Base-by-base conservation (phyloP, 2,329 filamentous ascomycete species). In the Lasiodiplodia gonubiensis region DNA sequence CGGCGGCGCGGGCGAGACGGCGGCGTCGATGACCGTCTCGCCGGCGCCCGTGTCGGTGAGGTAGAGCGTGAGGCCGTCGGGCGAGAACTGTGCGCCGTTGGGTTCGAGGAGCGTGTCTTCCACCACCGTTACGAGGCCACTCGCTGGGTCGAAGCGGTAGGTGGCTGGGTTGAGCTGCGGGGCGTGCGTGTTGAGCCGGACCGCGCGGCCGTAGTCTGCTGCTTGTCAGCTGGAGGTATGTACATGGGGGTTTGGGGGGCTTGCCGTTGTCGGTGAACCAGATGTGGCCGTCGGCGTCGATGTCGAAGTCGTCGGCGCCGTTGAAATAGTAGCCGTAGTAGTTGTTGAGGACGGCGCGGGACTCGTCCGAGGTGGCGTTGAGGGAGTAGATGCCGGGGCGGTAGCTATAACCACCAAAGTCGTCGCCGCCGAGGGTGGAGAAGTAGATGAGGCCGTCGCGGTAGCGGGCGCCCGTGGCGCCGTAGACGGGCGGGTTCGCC, bases 61-160 rank as follows among this genome's bases (percentile, higher is more conserved):
- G 30, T 64, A 64, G 2, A 64, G 18, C 1, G 55, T 67, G 8
- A 18, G 35, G 27, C 37, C 37, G 54, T 67, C 65, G n/a, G 54
- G 53, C 7, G 65, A 33, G 54, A 67, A 61, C n/a, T 39, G 53
- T 14, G 57, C 42, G 42, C 60, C 65, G 42, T 67, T 67, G 23
- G 65, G 65, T 35, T 66, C 48, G 25, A 5, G 5, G 3, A 66
- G 64, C 0, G 49, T 46, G 51, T 46, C 52, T 4, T 66, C 64
- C 5, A 49, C 64, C 5, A 66, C 27, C 3, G 21, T 33, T 4
- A 66, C 49, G 14, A 46, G n/a, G 23, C 52, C 52, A 0, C 37
- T 66, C 14, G 80, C 83, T 70, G 80, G 83, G 23, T 83, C 85
- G 76, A 86, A 86, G 70, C 85, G 84, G 6, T 79, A 77, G 35